Evolutionary conservation across 768 basidiomycete species (phyloP), one percentile per base, ranked within the genome.

Genomic region (Russula lepida): DNA sequence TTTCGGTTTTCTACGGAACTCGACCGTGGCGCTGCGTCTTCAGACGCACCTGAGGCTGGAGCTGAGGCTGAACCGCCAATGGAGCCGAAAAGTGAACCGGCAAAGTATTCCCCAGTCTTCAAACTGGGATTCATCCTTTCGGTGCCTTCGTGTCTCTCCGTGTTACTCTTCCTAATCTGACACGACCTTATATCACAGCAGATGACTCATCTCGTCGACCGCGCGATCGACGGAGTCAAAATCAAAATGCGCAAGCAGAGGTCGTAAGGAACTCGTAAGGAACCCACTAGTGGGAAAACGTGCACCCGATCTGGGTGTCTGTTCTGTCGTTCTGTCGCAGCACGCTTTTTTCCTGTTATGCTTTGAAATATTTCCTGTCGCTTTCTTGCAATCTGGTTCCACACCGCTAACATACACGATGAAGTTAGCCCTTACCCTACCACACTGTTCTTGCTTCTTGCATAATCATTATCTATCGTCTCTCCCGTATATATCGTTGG

Each of bases 211-310:
- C 37, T 46, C 13, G 3, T 58, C 13, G 52, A 48, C 35, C 51
- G 44, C 8, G 61, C 56, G 6, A 19, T 63, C 21, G 62, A 63
- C 1, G 57, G 56, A 0, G 62, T 49, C 13, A 63, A 63, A 27
- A 25, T 63, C 17, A 63, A 54, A 11, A 15, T 53, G 33, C 52
- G 46, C 46, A 63, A 63, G 57, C 47, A 51, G 6, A 58, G 43
- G 46, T 37, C 46, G 19, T 25, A 19, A 11, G 32, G n/a, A n/a
- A n/a, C n/a, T n/a, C n/a, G 30, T 17, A 4, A 9, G 21, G 32
- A 51, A 30, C 8, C 15, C 6, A 32, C 6, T 5, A 3, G 28
- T 37, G 19, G 13, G 33, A 17, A 52, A 53, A 53, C 6, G 25
- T 25, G 30, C 30, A 1, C n/a, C 7, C 6, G 23, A 21, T 19